Conservation (phyloP, 2,329 filamentous ascomycete genomes). For the Trichoderma sp. region DNA sequence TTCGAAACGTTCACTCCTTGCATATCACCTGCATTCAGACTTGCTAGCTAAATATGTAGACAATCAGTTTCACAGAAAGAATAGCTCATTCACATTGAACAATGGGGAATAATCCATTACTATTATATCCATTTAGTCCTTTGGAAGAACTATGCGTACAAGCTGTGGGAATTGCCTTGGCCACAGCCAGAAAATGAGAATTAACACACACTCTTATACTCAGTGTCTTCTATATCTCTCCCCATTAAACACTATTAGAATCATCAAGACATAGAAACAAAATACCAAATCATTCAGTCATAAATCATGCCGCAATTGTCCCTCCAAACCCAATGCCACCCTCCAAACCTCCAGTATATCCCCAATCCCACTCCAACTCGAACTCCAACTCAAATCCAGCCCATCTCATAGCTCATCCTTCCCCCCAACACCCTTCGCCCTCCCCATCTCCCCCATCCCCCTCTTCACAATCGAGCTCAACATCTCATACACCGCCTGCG, state of each 20-base stretch:
- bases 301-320: background rate
- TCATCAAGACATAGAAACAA: background rate
- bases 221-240: background rate
- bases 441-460: constrained; percentile 40
- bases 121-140: background rate
- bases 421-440: constrained; percentile 30
- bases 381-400: background rate
- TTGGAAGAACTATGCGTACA: background rate
- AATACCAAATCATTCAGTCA: background rate
- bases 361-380: background rate
- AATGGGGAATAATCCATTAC: background rate
- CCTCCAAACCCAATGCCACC: background rate
- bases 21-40: background rate
- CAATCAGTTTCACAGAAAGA: background rate
- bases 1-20: background rate
- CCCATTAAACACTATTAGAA: background rate
- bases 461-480: constrained; percentile 70
- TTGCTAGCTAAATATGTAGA: no score
- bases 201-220: background rate
- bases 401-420: constrained; percentile 41
- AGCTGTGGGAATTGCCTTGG: background rate
- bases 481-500: constrained; percentile 84
- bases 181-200: background rate
- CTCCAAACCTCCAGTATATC: background rate
- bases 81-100: fast-evolving